phyloP scores from a whole-genome alignment of 768 basidiomycete species.

The Podaxis rugospora region DNA sequence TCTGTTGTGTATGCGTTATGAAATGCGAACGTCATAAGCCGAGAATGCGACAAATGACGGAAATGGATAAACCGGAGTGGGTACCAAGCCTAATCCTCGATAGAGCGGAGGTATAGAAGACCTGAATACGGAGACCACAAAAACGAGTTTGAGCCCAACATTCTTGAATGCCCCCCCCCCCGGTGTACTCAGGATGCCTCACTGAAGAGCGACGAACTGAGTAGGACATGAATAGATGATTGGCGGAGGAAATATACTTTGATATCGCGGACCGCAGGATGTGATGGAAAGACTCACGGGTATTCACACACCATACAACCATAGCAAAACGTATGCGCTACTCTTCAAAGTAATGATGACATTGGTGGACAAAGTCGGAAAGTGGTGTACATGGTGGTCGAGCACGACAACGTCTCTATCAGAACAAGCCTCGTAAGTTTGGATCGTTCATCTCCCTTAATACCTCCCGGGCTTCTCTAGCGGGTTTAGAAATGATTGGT shows the following conservation, averaged over 20 bases:
- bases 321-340: no score
- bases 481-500: constrained; percentile 70
- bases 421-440: constrained; percentile 42
- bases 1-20: background rate
- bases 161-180: no score
- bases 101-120: background rate
- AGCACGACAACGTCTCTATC: background rate
- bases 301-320: no score
- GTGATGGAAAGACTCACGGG: no score
- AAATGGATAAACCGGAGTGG: background rate
- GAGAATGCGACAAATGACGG: background rate
- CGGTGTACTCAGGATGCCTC: no score
- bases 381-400: background rate
- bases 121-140: background rate
- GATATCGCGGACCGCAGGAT: no score
- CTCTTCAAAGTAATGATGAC: no score
- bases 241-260: no score
- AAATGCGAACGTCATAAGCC: background rate
- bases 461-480: constrained; percentile 77
- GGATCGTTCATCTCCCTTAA: constrained; percentile 45
- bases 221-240: no score
- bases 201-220: no score
- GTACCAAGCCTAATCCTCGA: background rate
- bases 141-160: background rate
- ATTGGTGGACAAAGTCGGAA: no score